Evolutionary conservation across 1,139 yeast species (phyloP).

Genomic region (Candida tetrigidarum): DNA sequence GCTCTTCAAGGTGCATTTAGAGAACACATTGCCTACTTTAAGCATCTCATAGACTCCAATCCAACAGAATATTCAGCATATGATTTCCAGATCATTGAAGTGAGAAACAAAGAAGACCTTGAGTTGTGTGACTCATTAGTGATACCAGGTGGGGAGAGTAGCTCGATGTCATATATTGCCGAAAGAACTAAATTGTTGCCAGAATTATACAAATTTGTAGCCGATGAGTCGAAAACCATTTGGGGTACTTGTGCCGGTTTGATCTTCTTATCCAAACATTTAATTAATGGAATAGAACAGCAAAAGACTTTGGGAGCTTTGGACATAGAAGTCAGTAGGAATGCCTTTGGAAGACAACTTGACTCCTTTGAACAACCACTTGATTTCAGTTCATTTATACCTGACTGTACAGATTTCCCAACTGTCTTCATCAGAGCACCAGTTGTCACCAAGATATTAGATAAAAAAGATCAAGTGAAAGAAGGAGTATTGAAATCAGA

Average conservation of each 20-base stretch:
- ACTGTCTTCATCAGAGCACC: slow-evolving; percentile 84
- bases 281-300: slow-evolving; percentile 58
- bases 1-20: slow-evolving; percentile 83
- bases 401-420: slow-evolving; percentile 46
- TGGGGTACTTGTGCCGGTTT: slow-evolving; percentile 95
- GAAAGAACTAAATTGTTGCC: slow-evolving; percentile 63
- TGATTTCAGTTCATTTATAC: slow-evolving; percentile 53
- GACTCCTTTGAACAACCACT: slow-evolving; percentile 62
- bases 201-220: slow-evolving; percentile 58
- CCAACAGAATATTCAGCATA: slow-evolving; percentile 21
- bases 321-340: slow-evolving; percentile 66
- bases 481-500: slow-evolving; percentile 25
- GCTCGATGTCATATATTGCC: slow-evolving; percentile 74
- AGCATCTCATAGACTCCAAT: slow-evolving; percentile 34
- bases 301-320: slow-evolving; percentile 70
- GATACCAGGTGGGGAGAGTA: slow-evolving; percentile 85
- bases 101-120: slow-evolving; percentile 57
- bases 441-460: slow-evolving; percentile 52
- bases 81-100: slow-evolving; percentile 45
- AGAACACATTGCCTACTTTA: slow-evolving; percentile 67
- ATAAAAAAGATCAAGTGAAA: slow-evolving; percentile 13
- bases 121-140: slow-evolving; percentile 60
- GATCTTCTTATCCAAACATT: slow-evolving; percentile 63
- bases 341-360: slow-evolving; percentile 81
- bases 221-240: slow-evolving; percentile 51